phyloP scores from a whole-genome alignment of 257 asterid genomes.

The Nyctanthes arbortristis region DNA sequence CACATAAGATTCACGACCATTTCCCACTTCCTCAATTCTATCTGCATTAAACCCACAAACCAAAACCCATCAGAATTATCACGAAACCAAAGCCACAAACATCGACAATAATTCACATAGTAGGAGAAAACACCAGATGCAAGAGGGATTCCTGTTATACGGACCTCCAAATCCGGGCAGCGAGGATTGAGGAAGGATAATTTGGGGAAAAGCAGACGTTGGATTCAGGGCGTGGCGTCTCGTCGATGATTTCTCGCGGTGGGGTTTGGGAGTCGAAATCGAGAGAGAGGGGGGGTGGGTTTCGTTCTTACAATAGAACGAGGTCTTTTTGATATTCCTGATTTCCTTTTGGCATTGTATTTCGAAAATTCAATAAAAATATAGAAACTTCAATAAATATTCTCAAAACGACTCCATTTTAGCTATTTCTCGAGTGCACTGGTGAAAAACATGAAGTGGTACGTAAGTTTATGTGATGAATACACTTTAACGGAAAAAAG shows the following conservation, averaged over 20 bases:
- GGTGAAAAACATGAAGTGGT: too few species aligned
- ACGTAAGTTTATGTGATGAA: too few species aligned
- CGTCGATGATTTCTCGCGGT: constrained; percentile 33
- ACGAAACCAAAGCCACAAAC: constrained; percentile 7
- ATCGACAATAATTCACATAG: constrained; percentile 14
- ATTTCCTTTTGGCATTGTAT: not conserved
- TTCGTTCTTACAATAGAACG: constrained; percentile 29
- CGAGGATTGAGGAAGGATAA: constrained; percentile 9
- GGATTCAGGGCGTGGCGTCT: constrained; percentile 24
- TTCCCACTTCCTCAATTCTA: constrained; percentile 25
- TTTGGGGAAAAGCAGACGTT: constrained; percentile 37
- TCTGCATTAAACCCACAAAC: constrained; percentile 60
- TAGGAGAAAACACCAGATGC: constrained; percentile 15
- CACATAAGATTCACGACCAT: constrained; percentile 65
- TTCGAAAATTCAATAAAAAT: too few species aligned
- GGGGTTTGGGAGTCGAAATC: constrained; percentile 59
- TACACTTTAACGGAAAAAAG: too few species aligned
- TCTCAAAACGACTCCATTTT: too few species aligned
- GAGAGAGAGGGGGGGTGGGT: constrained; percentile 35
- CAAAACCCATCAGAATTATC: constrained; percentile 33
- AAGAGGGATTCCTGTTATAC: constrained; percentile 16
- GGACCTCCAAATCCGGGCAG: constrained; percentile 43
- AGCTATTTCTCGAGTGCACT: too few species aligned
- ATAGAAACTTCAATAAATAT: too few species aligned
- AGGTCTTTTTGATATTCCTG: not conserved